Base-by-base conservation (phyloP, 164 flowering plant species). In the Piper betle region DNA sequence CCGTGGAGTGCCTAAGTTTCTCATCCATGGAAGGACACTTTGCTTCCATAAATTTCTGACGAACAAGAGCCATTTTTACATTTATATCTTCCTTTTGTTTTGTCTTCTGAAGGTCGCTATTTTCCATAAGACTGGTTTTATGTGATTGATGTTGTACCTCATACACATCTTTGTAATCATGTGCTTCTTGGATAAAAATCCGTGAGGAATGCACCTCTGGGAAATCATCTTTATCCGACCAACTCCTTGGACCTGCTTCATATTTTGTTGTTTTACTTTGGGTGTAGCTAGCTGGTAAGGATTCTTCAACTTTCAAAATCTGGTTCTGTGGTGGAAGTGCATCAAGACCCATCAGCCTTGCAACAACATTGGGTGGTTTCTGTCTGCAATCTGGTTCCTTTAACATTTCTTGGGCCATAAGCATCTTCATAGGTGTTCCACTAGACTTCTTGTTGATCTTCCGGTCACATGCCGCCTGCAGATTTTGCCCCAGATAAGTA, bases 281-380 rank as follows among this genome's bases (percentile, higher is more conserved):
- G 37, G 76, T 69, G 73, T 70, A 72, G 57, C 71, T 73, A 67
- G 68, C 78, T 54, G 79, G 69, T 37, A 59, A 68, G 66, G 68
- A 77, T 76, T 78, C 75, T 59, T 72, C 74, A 4, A 72, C 41
- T 59, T 75, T 68, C 58, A 71, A 66, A 65, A 68, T 71, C 52
- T 74, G 74, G 54, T 80, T 76, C 67, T 64, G 79, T 13, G 40
- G 74, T 33, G 99, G 97, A 53, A 88, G 77, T 33, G 85, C 66
- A 72, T 93, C 99, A 67, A 93, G 91, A 18, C 99, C 99, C 99
- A 93, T 93, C 73, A 93, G 74, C 77, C 80, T 90, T 43, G 99
- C 99, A 73, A 93, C 93, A 62, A 93, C 75, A 79, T 72, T 82
- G 55, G 96, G 89, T 18, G 94, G 80, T 55, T 74, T 82, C 53